Evolutionary conservation across 1,139 yeast species (phyloP).

Genomic region (Williopsis jadinii): DNA sequence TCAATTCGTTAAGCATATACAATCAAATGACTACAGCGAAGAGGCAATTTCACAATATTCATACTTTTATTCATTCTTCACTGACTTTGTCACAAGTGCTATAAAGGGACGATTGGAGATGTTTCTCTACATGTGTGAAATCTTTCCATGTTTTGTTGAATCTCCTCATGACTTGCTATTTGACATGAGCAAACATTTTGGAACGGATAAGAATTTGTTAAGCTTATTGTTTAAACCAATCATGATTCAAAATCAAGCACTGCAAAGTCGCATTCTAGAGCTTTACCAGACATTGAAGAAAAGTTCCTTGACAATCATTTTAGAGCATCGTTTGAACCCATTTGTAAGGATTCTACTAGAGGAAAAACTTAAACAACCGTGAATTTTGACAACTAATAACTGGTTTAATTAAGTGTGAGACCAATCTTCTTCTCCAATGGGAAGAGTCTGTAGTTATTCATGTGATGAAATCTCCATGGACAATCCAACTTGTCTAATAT

Average conservation of each 20-base stretch:
- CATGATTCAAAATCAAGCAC: constrained; percentile 4
- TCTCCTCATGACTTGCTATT: constrained; percentile 10
- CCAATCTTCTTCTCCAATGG: constrained; percentile 7
- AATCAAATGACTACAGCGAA: neutral
- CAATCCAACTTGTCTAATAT: constrained; percentile 53
- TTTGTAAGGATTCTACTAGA: constrained; percentile 10
- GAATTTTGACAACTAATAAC: no score
- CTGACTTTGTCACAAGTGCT: constrained; percentile 4
- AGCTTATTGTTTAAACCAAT: constrained; percentile 15
- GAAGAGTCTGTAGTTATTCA: constrained; percentile 21
- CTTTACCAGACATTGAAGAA: constrained; percentile 8
- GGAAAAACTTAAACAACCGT: constrained; percentile 3
- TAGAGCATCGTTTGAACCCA: constrained; percentile 14
- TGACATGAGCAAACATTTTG: constrained; percentile 8
- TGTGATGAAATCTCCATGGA: constrained; percentile 45
- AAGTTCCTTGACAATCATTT: constrained; percentile 6
- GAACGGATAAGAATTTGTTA: constrained; percentile 2
- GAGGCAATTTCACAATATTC: neutral
- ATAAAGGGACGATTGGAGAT: constrained; percentile 14
- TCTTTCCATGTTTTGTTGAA: constrained; percentile 11
- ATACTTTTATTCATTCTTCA: constrained; percentile 6
- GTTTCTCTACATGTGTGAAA: constrained; percentile 16
- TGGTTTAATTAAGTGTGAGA: no score
- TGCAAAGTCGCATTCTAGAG: constrained; percentile 7
- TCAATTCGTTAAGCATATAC: neutral